These are phyloP conservation scores for Arthrobotrys pseudoclavata DNA, from an alignment of 2,329 filamentous ascomycete species.

Conservation along the genomic window DNA sequence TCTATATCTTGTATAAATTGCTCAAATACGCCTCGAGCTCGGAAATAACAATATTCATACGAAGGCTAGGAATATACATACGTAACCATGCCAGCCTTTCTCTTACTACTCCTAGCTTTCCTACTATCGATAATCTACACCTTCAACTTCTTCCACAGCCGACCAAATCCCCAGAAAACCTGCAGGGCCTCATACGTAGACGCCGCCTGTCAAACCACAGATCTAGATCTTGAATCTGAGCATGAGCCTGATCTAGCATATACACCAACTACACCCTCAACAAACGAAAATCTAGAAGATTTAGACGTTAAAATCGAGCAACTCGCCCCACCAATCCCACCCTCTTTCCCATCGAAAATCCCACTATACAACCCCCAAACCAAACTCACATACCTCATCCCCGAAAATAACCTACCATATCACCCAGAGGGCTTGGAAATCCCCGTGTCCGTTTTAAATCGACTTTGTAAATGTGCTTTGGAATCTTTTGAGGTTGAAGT, in stretches of 20 bases:
- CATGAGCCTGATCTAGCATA: background rate
- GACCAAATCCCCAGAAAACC: background rate
- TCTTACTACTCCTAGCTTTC: background rate
- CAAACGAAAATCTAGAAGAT: background rate
- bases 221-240: background rate
- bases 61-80: background rate
- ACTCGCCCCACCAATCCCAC: background rate
- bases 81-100: background rate
- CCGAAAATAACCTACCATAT: background rate
- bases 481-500: constrained; percentile 17
- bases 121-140: background rate
- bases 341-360: constrained; percentile 1
- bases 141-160: background rate
- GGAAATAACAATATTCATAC: no score
- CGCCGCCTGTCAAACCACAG: constrained; percentile 14
- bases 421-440: constrained; percentile 17
- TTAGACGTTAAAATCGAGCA: background rate
- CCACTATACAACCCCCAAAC: constrained; percentile 21
- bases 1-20: no score
- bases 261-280: background rate
- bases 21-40: no score
- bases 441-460: constrained; percentile 21
- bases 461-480: constrained; percentile 28
- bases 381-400: background rate
- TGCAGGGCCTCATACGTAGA: background rate